Base-by-base conservation (phyloP, 2,329 filamentous ascomycete species). In the Coniochaeta sp. region DNA sequence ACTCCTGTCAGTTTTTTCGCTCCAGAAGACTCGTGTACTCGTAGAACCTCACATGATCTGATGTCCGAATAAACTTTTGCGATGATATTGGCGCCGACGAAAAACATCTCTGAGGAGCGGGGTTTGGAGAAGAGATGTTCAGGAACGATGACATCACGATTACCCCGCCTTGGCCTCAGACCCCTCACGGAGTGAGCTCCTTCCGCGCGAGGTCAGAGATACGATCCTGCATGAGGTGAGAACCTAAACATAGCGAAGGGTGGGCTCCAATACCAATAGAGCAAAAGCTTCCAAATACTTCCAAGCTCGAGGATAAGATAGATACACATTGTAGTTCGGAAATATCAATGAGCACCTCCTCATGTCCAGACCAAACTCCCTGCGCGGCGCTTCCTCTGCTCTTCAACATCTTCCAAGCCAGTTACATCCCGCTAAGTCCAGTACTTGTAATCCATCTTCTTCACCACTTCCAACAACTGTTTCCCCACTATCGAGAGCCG, bases 81-180 rank as follows among this genome's bases (percentile, higher is more conserved):
- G 22, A 26, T 9, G 9, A 47, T 17, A 16, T 40, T 9, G 19
- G 22, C 19, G 7, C 24, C 43, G 5, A 12, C 19, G 43, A 12
- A 47, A 24, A n/a, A 44, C 16, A 17, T 38, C 34, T 38, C 28
- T 38, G 34, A 12, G 16, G 16, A 12, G 38, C 38, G 38, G 38
- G 38, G 38, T 40, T 47, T 26, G 43, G 43, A 47, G 19, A 1
- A 24, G 19, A 47, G 19, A 19, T 47, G 4, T 8, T 14, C 22
- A 31, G 40, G n/a, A 34, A 31, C 31, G 22, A 47, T 61, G 59
- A 61, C 59, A 61, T 61, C 59, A 61, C 19, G 14, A 19, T 62
- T 66, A 65, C 65, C 65, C 64, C 65, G 64, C 65, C 61, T 60
- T 60, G 26, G 38, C n/a, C n/a, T n/a, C n/a, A n/a, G n/a, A 38